Base-by-base conservation (phyloP, 257 asterid genomes). In the Cinchona pubescens region DNA sequence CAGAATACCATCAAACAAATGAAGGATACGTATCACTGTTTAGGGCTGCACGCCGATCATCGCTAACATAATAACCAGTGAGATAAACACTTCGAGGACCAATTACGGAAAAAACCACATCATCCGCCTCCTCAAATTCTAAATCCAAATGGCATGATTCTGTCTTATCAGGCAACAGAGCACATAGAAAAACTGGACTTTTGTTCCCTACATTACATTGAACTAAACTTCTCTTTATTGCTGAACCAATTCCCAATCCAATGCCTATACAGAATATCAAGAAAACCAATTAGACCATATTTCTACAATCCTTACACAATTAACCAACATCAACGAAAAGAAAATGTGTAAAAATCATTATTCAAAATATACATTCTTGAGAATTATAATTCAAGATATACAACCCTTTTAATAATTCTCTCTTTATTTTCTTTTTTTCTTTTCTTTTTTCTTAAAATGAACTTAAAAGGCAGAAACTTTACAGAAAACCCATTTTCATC, bases 111-210 rank as follows among this genome's bases (percentile, higher is more conserved):
- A 94, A 94, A 53, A 88, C 87, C 58, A 94, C 98, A 85, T 92
- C 94, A n/a, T 89, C 91, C 0, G 85, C 86, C 88, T 94, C 98
- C 86, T 89, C 94, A 75, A 91, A 94, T 78, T 94, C 98, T 86
- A 94, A 85, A 69, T 88, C 98, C 76, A 94, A 78, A 72, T 85
- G 89, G 87, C 83, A 82, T 8, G 97, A 90, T 82, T 89, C 97
- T 0, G 82, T 81, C 83, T 67, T 82, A 61, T 86, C 79, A 42
- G 96, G 96, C 73, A 87, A 69, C 82, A 94, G 80, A 38, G 79
- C 90, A 45, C 97, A 94, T 29, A 94, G 83, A 72, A 90, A 78
- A 48, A 90, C 87, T 2, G 96, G 97, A 56, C 84, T 84, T 79
- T 83, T 86, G 9, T 84, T 82, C 27, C 97, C 98, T 74, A 90